Percentiles rank a stretch among this genome's conserved stretches.
phyloP scores from a whole-genome alignment of 805 yeast genomes.

The Candida piceae region DNA sequence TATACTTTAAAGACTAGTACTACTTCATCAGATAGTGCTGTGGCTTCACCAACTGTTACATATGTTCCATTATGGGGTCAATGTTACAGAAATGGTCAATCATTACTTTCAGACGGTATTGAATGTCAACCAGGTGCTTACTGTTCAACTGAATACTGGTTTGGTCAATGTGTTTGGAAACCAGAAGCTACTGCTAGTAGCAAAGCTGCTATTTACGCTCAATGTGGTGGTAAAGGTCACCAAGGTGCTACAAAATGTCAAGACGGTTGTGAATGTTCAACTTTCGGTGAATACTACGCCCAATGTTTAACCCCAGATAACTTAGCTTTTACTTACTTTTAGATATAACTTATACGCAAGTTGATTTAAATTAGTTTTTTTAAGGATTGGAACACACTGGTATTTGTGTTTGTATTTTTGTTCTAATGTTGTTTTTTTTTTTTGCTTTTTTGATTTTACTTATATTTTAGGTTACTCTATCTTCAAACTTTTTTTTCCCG shows the following conservation, averaged over 20 bases:
- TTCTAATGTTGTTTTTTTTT: background rate
- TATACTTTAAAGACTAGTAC: background rate
- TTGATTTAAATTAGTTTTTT: too few species aligned
- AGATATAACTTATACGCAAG: too few species aligned
- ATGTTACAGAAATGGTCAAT: constrained; percentile 7
- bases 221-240: constrained; percentile 10
- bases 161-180: constrained; percentile 7
- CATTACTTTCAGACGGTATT: constrained; percentile 1
- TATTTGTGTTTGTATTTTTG: background rate
- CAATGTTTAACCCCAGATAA: constrained; percentile 8
- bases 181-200: constrained; percentile 1
- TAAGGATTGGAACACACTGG: too few species aligned
- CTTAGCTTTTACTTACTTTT: constrained; percentile 5
- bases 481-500: too few species aligned
- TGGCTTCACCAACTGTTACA: background rate
- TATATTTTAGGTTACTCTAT: too few species aligned
- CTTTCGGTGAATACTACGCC: constrained; percentile 5
- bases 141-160: constrained; percentile 6
- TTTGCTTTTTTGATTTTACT: too few species aligned
- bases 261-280: constrained; percentile 5
- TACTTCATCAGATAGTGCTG: background rate
- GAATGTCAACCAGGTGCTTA: constrained; percentile 8
- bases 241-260: constrained; percentile 4
- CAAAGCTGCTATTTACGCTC: constrained; percentile 2
- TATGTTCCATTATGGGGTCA: constrained; percentile 6